Evolutionary conservation across 2,329 filamentous ascomycete species (phyloP).

Genomic region (Albophoma yamanashiensis): DNA sequence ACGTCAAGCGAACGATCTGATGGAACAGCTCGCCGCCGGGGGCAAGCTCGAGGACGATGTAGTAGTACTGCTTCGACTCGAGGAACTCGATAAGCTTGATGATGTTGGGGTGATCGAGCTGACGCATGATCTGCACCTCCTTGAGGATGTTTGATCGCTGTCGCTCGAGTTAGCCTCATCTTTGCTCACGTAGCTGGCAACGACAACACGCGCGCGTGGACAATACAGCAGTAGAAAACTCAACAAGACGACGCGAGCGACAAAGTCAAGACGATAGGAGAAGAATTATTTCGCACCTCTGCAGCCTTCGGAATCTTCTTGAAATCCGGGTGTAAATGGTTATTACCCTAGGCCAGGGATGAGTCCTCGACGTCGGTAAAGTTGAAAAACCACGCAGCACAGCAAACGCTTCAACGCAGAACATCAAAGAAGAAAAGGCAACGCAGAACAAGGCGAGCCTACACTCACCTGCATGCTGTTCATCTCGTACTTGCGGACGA

Average conservation of each 20-base stretch:
- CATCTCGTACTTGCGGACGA: slow-evolving; percentile 98
- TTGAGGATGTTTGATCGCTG: slow-evolving; percentile 96
- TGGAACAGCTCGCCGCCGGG: slow-evolving; percentile 96
- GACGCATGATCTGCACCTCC: slow-evolving; percentile 97
- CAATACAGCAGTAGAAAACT: slow-evolving; percentile 1
- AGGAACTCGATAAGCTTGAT: slow-evolving; percentile 88
- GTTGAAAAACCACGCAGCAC: slow-evolving; percentile 14
- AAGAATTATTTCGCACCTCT: slow-evolving; percentile 68
- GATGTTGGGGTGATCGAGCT: slow-evolving; percentile 92
- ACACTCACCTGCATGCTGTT: slow-evolving; percentile 94
- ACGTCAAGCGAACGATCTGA: slow-evolving; percentile 94
- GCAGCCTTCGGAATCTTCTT: slow-evolving; percentile 90
- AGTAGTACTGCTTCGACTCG: slow-evolving; percentile 92
- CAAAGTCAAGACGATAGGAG: slow-evolving; percentile 21
- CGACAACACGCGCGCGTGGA: not conserved
- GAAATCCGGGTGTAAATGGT: slow-evolving; percentile 92
- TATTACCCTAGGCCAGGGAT: slow-evolving; percentile 60
- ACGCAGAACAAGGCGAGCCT: slow-evolving; percentile 5
- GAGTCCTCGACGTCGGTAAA: slow-evolving; percentile 43
- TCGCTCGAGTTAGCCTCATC: slow-evolving; percentile 14
- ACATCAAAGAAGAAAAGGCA: slow-evolving; percentile 8
- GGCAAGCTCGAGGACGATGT: slow-evolving; percentile 90
- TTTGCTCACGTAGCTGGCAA: not conserved
- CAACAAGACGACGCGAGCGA: slow-evolving; percentile 15
- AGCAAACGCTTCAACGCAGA: slow-evolving; percentile 7